These are phyloP conservation scores for Aspergillus saccharolyticus DNA, from an alignment of 495 filamentous ascomycete species.

Conservation along the genomic window DNA sequence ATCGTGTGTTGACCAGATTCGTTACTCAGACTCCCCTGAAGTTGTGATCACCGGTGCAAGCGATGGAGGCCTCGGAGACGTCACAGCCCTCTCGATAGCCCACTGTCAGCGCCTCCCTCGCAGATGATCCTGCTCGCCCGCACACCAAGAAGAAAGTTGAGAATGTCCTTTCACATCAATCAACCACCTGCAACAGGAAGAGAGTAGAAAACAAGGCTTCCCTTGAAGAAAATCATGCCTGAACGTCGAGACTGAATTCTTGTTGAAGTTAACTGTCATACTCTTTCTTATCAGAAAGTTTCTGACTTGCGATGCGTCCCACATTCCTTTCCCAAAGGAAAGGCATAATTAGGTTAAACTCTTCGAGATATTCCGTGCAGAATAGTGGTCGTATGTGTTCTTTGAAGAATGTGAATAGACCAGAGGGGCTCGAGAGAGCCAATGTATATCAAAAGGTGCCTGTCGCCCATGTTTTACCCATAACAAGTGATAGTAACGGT, in stretches of 20 bases:
- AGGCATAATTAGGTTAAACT: conserved; percentile 20
- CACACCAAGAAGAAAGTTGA: too few relatives aligned
- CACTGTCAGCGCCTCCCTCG: too few relatives aligned
- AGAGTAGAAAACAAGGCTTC: too few relatives aligned
- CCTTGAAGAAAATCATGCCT: neutral
- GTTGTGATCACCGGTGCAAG: too few relatives aligned
- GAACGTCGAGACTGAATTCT: conserved; percentile 12
- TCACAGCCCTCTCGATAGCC: too few relatives aligned
- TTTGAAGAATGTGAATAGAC: conserved; percentile 18
- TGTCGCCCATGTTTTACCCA: conserved; percentile 16
- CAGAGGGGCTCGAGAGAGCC: conserved; percentile 21
- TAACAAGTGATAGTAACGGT: conserved; percentile 11
- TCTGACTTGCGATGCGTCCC: conserved; percentile 10
- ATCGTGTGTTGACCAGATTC: too few relatives aligned
- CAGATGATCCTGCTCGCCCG: too few relatives aligned
- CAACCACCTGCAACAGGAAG: too few relatives aligned
- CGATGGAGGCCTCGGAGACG: too few relatives aligned
- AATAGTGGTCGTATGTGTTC: conserved; percentile 17
- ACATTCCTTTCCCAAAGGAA: conserved; percentile 18
- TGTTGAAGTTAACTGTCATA: conserved; percentile 18
- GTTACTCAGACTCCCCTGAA: too few relatives aligned
- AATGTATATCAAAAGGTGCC: conserved; percentile 23
- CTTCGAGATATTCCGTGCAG: conserved; percentile 15
- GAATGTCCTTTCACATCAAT: too few relatives aligned
- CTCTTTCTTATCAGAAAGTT: conserved; percentile 17